A percentile compares a stretch with the other conserved stretches of the same genome.
Evolutionary conservation across 2,329 filamentous ascomycete genomes (phyloP).

Genomic region (Botrytis cinerea): DNA sequence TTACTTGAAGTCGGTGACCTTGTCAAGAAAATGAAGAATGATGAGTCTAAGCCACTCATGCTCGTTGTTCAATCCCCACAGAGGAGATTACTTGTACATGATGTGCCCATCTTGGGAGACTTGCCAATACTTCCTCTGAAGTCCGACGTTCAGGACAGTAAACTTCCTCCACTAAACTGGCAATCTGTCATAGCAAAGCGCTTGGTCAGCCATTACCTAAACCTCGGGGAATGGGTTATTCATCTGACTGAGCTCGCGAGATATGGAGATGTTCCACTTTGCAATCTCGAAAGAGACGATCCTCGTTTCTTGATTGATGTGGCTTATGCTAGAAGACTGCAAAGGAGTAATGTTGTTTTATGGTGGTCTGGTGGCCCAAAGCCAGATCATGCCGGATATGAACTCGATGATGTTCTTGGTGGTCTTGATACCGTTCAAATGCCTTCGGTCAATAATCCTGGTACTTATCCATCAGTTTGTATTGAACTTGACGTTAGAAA

Average conservation of each 20-base stretch:
- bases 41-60: conserved; percentile 77
- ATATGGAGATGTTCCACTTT: conserved; percentile 92
- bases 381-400: conserved; percentile 94
- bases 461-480: conserved; percentile 93
- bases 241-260: conserved; percentile 85
- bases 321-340: conserved; percentile 85
- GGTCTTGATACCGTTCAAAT: conserved; percentile 85
- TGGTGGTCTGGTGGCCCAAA: conserved; percentile 92
- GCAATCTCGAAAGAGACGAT: conserved; percentile 93
- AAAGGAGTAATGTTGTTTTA: conserved; percentile 88
- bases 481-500: conserved; percentile 94
- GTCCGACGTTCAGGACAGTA: conserved; percentile 80
- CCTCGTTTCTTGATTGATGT: conserved; percentile 95
- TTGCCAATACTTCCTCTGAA: conserved; percentile 81
- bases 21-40: conserved; percentile 86
- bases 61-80: conserved; percentile 91
- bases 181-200: conserved; percentile 85
- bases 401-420: conserved; percentile 84
- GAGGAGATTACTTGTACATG: conserved; percentile 75
- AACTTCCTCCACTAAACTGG: conserved; percentile 90
- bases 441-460: conserved; percentile 90
- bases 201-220: conserved; percentile 85
- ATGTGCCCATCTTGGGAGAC: conserved; percentile 80
- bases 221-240: conserved; percentile 87
- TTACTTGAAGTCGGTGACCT: conserved; percentile 84